A percentile compares a stretch with the other conserved stretches of the same genome.
phyloP scores from a whole-genome alignment of 1,139 yeast species.

The Yamadazyma kanchanaburiensis region DNA sequence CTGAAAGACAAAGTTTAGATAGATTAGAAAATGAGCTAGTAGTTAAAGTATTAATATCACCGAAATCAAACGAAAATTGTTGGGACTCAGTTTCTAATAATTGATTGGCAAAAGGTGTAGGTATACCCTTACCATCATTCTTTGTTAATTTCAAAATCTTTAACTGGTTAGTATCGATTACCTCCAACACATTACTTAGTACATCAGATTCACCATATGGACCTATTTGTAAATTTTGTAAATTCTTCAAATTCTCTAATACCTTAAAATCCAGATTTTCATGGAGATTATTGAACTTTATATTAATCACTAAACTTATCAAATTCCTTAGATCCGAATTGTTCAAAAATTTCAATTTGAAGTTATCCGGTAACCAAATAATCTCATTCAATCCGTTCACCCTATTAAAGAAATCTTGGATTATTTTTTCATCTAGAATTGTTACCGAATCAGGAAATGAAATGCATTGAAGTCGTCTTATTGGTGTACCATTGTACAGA shows the following conservation, averaged over 20 bases:
- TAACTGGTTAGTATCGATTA: constrained; percentile 9
- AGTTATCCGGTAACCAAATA: constrained; percentile 33
- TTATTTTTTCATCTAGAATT: constrained; percentile 23
- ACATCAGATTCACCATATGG: constrained; percentile 23
- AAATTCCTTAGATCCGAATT: constrained; percentile 19
- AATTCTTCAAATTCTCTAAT: constrained; percentile 18
- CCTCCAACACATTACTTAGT: constrained; percentile 14
- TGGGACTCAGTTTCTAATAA: neutral
- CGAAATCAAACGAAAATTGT: neutral
- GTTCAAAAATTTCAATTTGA: constrained; percentile 24
- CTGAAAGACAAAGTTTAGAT: constrained; percentile 22
- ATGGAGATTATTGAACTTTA: constrained; percentile 20
- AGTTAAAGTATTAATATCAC: constrained; percentile 7
- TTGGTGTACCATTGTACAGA: constrained; percentile 9
- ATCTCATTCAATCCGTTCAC: constrained; percentile 34
- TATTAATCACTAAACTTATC: constrained; percentile 21
- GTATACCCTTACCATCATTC: constrained; percentile 10
- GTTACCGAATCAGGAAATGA: constrained; percentile 35
- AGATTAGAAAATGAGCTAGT: constrained; percentile 13
- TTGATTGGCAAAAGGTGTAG: constrained; percentile 14
- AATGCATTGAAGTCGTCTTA: constrained; percentile 20
- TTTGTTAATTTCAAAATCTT: constrained; percentile 20
- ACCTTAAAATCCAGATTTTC: constrained; percentile 6
- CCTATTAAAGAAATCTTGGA: constrained; percentile 48
- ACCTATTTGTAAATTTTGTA: constrained; percentile 23